Base-by-base conservation (phyloP, 176 grass and related monocot genomes). In the Thalia dealbata region DNA sequence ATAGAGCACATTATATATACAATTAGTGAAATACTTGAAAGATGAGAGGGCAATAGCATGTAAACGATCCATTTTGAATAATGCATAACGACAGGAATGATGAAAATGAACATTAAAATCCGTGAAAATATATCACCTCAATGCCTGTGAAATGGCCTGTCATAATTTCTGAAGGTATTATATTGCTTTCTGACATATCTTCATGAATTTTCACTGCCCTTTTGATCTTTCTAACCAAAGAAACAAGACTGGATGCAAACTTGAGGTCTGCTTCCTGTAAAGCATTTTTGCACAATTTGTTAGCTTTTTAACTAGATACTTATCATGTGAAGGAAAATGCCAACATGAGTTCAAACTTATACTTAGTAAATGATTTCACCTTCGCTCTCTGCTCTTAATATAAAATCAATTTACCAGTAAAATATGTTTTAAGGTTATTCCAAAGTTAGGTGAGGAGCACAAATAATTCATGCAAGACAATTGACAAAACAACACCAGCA, bases 141-240 rank as follows among this genome's bases (percentile, higher is more conserved):
- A 97, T 82, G 79, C 89, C 95, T 43, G 81, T 88, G 63, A 99
- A 93, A 72, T n/a, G 87, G 26, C 87, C 84, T 77, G 74, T 85
- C 78, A 91, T 64, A 74, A 99, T 73, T 64, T 99, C 90, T 73
- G 90, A 79, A 61, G 81, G 77, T 64, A 59, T 88, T 32, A 84
- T 26, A 3, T 64, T 50, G 45, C 77, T 73, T 67, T 73, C 78
- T 69, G 83, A 86, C 69, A 92, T 83, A 84, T 90, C 95, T 83
- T 90, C 61, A 48, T 99, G 95, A 79, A 91, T 81, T 71, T 84
- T 66, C 69, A 91, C 79, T 41, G 75, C 85, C 65, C 61, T 91
- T 74, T 84, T 75, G n/a, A 84, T 67, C 66, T 76, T 90, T 79
- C 78, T 93, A 77, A 81, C 67, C 72, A 99, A 81, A 58, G 84